phyloP scores from a whole-genome alignment of 768 basidiomycete genomes.

The Tylopilus balloui region DNA sequence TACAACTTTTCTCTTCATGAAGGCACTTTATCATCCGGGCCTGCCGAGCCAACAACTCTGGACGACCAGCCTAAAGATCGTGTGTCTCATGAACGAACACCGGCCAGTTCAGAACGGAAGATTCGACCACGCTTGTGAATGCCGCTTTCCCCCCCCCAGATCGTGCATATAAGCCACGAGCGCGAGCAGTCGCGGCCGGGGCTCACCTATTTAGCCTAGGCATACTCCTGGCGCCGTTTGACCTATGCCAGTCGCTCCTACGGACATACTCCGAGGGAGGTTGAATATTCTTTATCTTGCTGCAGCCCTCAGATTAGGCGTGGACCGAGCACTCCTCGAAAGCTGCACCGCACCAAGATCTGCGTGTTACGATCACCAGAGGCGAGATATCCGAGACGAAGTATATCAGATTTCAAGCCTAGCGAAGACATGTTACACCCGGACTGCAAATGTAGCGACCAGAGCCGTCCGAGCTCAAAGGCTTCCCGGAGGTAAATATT shows the following conservation, averaged over 20 bases:
- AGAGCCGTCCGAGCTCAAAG: constrained; percentile 17
- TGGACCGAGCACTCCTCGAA: constrained; percentile 19
- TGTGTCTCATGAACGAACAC: constrained; percentile 5
- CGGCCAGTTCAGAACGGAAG: constrained; percentile 9
- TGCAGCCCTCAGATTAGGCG: neutral
- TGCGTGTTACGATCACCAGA: constrained; percentile 24
- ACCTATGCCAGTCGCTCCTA: constrained; percentile 35
- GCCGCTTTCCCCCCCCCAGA: constrained; percentile 42
- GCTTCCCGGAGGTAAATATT: too few relatives aligned
- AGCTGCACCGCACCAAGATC: constrained; percentile 36
- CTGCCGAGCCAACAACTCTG: constrained; percentile 67
- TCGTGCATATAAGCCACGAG: neutral
- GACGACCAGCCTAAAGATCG: constrained; percentile 37
- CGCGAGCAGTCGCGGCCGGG: neutral
- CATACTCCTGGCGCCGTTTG: constrained; percentile 23
- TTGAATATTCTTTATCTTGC: constrained; percentile 26
- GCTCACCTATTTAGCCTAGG: constrained; percentile 24
- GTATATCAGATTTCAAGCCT: constrained; percentile 24
- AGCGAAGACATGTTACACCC: neutral
- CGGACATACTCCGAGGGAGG: constrained; percentile 29
- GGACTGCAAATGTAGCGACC: neutral
- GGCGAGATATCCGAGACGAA: constrained; percentile 10
- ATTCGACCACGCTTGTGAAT: constrained; percentile 56
- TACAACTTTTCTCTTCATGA: constrained; percentile 51
- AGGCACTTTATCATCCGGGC: constrained; percentile 65